Conservation (phyloP, 768 basidiomycete genomes). For the Lactarius tabidus region DNA sequence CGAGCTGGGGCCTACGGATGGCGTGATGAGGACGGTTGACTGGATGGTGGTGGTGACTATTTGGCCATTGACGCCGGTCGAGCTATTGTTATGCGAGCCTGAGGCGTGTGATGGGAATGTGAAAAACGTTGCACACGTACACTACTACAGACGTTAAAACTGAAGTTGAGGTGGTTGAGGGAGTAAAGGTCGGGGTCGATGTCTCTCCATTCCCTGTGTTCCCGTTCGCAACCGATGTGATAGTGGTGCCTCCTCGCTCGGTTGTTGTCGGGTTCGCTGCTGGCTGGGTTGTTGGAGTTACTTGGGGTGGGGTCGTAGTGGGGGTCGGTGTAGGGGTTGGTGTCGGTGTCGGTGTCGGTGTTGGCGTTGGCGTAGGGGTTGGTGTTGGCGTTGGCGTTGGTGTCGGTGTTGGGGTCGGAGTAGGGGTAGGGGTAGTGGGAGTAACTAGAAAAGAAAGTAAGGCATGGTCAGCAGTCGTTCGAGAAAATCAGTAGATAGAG, state of each 20-base stretch:
- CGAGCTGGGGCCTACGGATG: constrained; percentile 20
- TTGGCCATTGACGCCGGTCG: constrained; percentile 19
- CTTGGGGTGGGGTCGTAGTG: not conserved
- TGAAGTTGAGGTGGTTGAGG: constrained; percentile 9
- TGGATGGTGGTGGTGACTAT: constrained; percentile 16
- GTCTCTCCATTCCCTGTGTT: not conserved
- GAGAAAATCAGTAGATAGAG: not conserved
- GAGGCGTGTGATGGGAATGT: not conserved
- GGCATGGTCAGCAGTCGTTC: constrained; percentile 3
- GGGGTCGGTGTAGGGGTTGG: not conserved
- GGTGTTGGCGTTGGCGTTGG: too few species aligned
- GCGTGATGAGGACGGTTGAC: constrained; percentile 27
- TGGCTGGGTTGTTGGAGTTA: not conserved
- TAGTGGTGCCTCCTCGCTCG: not conserved
- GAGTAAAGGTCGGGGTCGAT: not conserved
- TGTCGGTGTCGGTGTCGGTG: not conserved
- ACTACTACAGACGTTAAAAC: constrained; percentile 1
- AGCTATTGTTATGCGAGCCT: constrained; percentile 9
- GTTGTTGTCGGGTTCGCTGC: not conserved
- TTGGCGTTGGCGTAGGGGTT: not conserved
- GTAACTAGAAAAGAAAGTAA: not conserved
- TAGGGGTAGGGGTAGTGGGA: not conserved
- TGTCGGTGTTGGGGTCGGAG: not conserved
- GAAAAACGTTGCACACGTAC: not conserved
- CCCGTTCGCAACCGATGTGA: not conserved